Evolutionary conservation across 352 stramenopile species (phyloP).

Genomic region (Pythium rishiriense): DNA sequence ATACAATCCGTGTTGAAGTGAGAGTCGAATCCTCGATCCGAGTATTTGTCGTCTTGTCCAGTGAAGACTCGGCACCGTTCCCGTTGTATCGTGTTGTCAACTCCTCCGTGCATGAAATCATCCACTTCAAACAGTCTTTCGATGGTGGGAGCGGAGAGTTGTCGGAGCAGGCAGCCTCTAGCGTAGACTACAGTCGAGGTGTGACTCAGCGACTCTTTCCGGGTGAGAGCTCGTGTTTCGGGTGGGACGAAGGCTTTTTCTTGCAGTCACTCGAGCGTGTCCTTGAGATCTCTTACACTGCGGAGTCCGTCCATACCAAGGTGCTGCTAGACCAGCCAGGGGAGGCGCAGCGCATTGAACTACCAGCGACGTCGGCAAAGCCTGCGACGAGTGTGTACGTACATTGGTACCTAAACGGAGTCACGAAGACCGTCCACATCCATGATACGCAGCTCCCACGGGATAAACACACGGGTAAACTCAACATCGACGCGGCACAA

Average conservation of each 20-base stretch:
- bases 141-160: conserved; percentile 47
- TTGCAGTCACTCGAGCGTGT: conserved; percentile 66
- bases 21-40: conserved; percentile 70
- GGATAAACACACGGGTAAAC: conserved; percentile 68
- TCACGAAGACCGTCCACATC: conserved; percentile 83
- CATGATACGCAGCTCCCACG: conserved; percentile 61
- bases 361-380: conserved; percentile 42
- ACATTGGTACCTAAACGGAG: conserved; percentile 79
- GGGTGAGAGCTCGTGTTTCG: conserved; percentile 75
- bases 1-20: conserved; percentile 80
- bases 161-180: conserved; percentile 40
- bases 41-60: conserved; percentile 73
- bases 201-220: conserved; percentile 69
- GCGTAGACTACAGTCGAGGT: conserved; percentile 51
- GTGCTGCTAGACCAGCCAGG: conserved; percentile 74
- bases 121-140: conserved; percentile 85
- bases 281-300: conserved; percentile 58
- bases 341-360: conserved; percentile 62
- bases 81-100: conserved; percentile 86
- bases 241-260: conserved; percentile 86
- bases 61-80: conserved; percentile 58
- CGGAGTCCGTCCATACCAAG: conserved; percentile 44
- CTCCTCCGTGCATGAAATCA: conserved; percentile 56
- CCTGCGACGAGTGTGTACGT: conserved; percentile 47
- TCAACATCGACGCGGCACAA: conserved; percentile 21